A percentile compares a stretch with the other conserved stretches of the same genome.
Evolutionary conservation across 2,329 filamentous ascomycete species (phyloP).

Genomic region (Triangularia verruculosa): DNA sequence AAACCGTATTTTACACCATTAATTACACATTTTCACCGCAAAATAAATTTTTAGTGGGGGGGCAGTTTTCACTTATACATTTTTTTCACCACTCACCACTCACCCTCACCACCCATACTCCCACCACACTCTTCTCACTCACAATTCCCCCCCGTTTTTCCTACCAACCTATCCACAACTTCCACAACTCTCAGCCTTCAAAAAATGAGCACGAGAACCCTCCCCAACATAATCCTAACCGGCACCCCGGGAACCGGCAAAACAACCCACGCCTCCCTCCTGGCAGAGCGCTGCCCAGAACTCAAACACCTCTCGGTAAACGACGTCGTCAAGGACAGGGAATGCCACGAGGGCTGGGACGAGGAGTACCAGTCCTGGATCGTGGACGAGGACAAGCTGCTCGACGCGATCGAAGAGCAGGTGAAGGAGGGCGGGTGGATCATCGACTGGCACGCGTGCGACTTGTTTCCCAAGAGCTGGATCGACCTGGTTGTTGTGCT

Average conservation of each 20-base stretch:
- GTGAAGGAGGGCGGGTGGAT: slow-evolving; percentile 76
- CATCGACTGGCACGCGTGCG: slow-evolving; percentile 98
- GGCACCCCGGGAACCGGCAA: slow-evolving; percentile 96
- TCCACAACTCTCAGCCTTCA: neutral
- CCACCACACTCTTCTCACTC: neutral
- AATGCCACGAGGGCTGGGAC: slow-evolving; percentile 84
- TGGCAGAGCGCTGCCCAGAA: slow-evolving; percentile 69
- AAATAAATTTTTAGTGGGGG: slow-evolving; percentile 1
- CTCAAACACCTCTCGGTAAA: slow-evolving; percentile 86
- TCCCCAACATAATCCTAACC: slow-evolving; percentile 90
- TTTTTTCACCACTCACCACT: neutral
- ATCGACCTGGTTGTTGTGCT: slow-evolving; percentile 93
- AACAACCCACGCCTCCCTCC: slow-evolving; percentile 81
- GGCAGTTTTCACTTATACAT: slow-evolving; percentile 3
- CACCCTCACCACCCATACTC: neutral
- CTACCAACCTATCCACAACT: neutral
- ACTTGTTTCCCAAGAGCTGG: slow-evolving; percentile 89
- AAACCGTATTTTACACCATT: neutral
- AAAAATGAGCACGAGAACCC: slow-evolving; percentile 41
- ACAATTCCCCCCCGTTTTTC: neutral
- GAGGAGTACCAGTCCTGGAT: slow-evolving; percentile 85
- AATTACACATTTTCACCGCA: neutral
- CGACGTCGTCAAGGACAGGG: slow-evolving; percentile 82
- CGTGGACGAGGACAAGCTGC: slow-evolving; percentile 93
- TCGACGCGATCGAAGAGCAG: slow-evolving; percentile 86